A percentile compares a stretch with the other conserved stretches of the same genome.
Conservation (phyloP, 257 asterid genomes). For the Salvia splendens region DNA sequence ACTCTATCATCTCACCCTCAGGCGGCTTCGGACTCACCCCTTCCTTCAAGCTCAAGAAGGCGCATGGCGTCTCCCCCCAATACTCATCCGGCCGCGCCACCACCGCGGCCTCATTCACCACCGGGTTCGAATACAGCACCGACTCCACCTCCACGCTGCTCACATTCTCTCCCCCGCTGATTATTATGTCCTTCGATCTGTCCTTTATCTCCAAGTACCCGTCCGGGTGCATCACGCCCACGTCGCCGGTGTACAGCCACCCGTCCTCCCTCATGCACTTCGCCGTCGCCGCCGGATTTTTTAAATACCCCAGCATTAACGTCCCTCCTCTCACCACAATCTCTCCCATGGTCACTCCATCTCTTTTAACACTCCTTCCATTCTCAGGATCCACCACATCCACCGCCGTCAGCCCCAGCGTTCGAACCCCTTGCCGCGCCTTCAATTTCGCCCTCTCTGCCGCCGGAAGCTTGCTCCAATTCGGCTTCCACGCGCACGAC, state of each 20-base stretch:
- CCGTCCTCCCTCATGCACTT: conserved; percentile 49
- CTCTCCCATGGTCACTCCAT: conserved; percentile 62
- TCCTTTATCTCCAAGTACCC: conserved; percentile 78
- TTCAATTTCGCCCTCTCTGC: conserved; percentile 56
- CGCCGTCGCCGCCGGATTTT: conserved; percentile 54
- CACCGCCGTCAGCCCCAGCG: conserved; percentile 49
- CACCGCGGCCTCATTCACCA: conserved; percentile 78
- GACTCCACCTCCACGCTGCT: conserved; percentile 87
- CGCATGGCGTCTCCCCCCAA: conserved; percentile 93
- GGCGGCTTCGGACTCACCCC: conserved; percentile 34
- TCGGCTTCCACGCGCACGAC: conserved; percentile 68
- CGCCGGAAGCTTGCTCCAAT: conserved; percentile 60
- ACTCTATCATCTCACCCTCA: conserved; percentile 52
- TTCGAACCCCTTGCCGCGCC: conserved; percentile 70
- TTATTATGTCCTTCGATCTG: conserved; percentile 67
- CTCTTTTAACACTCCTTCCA: conserved; percentile 52
- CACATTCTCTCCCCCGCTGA: conserved; percentile 75
- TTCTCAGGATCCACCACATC: conserved; percentile 59
- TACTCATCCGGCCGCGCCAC: conserved; percentile 74
- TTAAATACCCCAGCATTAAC: conserved; percentile 72
- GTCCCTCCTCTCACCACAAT: conserved; percentile 60
- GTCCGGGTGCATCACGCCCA: conserved; percentile 72
- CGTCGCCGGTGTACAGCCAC: conserved; percentile 81
- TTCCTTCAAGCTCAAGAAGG: conserved; percentile 58
- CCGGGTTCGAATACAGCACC: conserved; percentile 57